Evolutionary conservation across 495 filamentous ascomycete genomes (phyloP).

Genomic region (Lophiostoma macrostomum): DNA sequence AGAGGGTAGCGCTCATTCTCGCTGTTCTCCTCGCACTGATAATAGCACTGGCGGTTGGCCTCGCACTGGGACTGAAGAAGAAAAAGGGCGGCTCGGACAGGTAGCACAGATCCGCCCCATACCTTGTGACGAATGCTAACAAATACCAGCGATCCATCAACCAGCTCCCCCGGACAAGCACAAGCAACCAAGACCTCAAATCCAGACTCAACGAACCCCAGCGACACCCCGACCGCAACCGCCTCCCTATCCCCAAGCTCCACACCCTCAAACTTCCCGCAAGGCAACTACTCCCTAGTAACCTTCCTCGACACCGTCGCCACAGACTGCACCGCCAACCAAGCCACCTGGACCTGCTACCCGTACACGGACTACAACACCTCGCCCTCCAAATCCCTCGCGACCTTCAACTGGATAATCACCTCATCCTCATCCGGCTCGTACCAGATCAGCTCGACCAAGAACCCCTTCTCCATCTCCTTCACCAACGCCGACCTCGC

Average conservation of each 20-base stretch:
- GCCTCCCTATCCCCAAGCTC: conserved; percentile 15
- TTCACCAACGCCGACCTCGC: conserved; percentile 45
- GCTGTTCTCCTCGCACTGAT: conserved; percentile 14
- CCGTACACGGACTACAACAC: conserved; percentile 49
- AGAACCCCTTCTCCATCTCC: conserved; percentile 49
- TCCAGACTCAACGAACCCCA: conserved; percentile 1
- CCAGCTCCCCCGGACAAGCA: background rate
- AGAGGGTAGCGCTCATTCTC: conserved; percentile 24
- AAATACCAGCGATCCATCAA: background rate
- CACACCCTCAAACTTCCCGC: conserved; percentile 46
- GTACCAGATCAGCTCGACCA: conserved; percentile 48
- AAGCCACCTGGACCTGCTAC: conserved; percentile 55
- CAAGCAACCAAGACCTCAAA: conserved; percentile 1
- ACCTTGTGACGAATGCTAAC: background rate
- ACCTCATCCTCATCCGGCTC: conserved; percentile 16
- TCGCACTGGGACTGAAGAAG: conserved; percentile 29
- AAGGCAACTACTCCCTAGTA: conserved; percentile 53
- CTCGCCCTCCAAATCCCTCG: conserved; percentile 35
- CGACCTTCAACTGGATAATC: conserved; percentile 60
- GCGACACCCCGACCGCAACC: conserved; percentile 4
- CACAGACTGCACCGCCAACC: conserved; percentile 51
- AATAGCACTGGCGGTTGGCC: conserved; percentile 27
- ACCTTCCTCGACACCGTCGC: conserved; percentile 51
- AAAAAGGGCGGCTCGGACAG: conserved; percentile 15
- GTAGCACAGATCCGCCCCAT: conserved; percentile 4